Evolutionary conservation across 805 yeast species (phyloP), one percentile per base, ranked within the genome.

Genomic region (Metschnikowia hibisci): DNA sequence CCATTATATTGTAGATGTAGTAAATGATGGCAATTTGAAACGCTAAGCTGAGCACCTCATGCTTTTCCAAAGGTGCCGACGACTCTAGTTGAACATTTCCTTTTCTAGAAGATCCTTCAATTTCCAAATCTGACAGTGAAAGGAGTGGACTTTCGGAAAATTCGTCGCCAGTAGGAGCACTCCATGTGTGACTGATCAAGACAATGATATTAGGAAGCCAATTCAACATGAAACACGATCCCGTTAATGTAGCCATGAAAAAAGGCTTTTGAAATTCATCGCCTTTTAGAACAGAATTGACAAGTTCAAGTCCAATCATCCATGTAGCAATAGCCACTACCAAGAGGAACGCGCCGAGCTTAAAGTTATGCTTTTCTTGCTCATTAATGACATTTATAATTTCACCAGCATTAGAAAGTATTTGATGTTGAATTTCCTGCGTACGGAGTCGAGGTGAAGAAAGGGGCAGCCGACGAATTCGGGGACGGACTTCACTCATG

Each of bases 241-340:
- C 81, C n/a, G 75, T 70, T 29, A 74, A 50, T 32, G 71, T 67
- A 0, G 80, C 65, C 38, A 75, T 63, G 48, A 77, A 60, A 29
- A 70, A 56, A 4, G 82, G 82, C 45, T 76, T 78, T 28, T 62
- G 66, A 51, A 69, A 77, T 10, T 66, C 68, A 18, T 67, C 74
- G 23, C 71, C 72, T 45, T 77, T 77, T 45, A 76, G 57, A n/a
- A 75, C 72, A 4, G 62, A 54, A 47, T 75, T 77, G 34, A 74
- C 74, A 47, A 77, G 46, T 48, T 77, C 80, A 14, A 73, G 60
- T 0, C 80, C 77, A 3, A 66, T 42, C 29, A 77, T 66, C 80
- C 81, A 77, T 0, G 77, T 64, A 7, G 61, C 43, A 7, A 77
- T 64, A 1, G 75, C 73, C 4, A 73, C 39, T 8, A 68, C 53